Base-by-base conservation (phyloP, 75 land plant species). In the Picea glauca region DNA sequence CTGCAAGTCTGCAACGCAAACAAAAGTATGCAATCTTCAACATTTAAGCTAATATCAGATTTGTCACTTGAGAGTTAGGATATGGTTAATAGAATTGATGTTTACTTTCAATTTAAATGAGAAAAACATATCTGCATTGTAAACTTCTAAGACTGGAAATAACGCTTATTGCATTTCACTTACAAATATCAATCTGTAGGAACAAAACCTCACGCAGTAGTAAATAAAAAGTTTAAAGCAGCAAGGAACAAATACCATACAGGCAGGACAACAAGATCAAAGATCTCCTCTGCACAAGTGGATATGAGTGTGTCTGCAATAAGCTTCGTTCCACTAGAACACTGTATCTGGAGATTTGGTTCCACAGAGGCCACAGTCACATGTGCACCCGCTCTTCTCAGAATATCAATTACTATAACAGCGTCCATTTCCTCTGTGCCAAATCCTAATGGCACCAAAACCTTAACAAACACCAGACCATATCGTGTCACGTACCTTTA, bases 361-460 rank as follows among this genome's bases (percentile, higher is more conserved):
- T 91, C 98, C 63, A 93, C 96, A 0, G 96, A 95, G 15, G 98
- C 98, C 35, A 95, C 80, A 9, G 82, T 78, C 31, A 95, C 98
- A 11, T 86, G 81, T 13, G 93, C 95, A 1, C 98, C 98, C 32
- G 96, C 96, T 56, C 92, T 84, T 18, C 98, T 91, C 74, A 95
- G 81, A 20, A 95, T 86, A 74, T 88, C 89, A 21, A 85, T 84
- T 23, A 91, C 26, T 30, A 95, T 90, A 12, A 93, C 93, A 18
- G 93, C 93, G 78, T 95, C 98, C 93, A 95, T 91, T 78, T 95
- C 98, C 76, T 95, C 96, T 9, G 92, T 89, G 4, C 98, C 96
- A 73, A 76, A 73, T 30, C 90, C 98, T 74, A 95, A 78, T 6
- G 98, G 98, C 58, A 95, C 96, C 78, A 95, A 78, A 67, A 95